Conservation (phyloP, 495 filamentous ascomycete genomes). For the Penicillium coffeae region DNA sequence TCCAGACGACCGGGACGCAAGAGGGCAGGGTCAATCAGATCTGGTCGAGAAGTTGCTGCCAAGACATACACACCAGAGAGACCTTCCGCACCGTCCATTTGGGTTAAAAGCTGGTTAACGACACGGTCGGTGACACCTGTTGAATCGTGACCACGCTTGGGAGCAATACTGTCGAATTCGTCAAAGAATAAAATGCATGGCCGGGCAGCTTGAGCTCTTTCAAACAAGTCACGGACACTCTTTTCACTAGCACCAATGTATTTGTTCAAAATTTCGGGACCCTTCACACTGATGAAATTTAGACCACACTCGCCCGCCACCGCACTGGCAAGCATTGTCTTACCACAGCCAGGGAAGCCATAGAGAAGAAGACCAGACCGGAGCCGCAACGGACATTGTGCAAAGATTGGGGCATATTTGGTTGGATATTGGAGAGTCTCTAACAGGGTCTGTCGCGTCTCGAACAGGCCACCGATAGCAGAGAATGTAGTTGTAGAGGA, state of each 20-base stretch:
- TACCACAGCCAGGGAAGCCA: conserved; percentile 93
- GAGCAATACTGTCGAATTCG: conserved; percentile 95
- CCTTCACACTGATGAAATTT: conserved; percentile 98
- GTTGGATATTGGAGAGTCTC: conserved; percentile 97
- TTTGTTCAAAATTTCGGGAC: conserved; percentile 96
- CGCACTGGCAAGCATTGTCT: conserved; percentile 88
- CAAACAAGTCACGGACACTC: conserved; percentile 89
- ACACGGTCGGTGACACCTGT: conserved; percentile 98
- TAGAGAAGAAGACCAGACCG: conserved; percentile 90
- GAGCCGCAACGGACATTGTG: conserved; percentile 86
- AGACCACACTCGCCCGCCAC: conserved; percentile 94
- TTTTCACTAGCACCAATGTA: conserved; percentile 97
- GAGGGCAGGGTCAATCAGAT: conserved; percentile 91
- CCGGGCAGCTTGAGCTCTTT: conserved; percentile 80
- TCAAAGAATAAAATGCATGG: conserved; percentile 97
- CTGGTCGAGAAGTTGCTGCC: conserved; percentile 85
- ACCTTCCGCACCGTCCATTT: conserved; percentile 98
- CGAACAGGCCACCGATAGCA: conserved; percentile 82
- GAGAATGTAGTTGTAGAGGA: conserved; percentile 82
- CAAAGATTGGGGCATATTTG: conserved; percentile 96
- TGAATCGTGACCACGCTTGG: conserved; percentile 92
- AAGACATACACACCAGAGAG: conserved; percentile 92
- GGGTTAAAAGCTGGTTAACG: conserved; percentile 94
- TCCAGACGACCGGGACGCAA: conserved; percentile 86
- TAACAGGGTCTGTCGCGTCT: conserved; percentile 79